phyloP scores from a whole-genome alignment of 1,139 yeast species.

The Arxiozyma telluris region DNA sequence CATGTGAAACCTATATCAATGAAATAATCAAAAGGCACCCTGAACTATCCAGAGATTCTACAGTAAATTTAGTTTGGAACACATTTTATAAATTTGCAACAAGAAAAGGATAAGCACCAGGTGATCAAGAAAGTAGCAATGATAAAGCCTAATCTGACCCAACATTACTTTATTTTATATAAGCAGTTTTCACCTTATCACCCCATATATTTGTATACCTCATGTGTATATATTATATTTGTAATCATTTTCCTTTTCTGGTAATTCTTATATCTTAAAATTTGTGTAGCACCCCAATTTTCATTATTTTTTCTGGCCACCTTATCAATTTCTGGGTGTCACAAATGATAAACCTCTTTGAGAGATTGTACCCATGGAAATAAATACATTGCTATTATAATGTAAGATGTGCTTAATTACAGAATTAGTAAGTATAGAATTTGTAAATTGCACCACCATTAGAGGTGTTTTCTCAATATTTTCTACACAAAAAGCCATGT shows the following conservation, averaged over 20 bases:
- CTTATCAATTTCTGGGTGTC: neutral
- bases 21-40: conserved; percentile 16
- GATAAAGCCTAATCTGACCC: no score
- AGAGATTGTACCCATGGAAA: neutral
- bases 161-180: no score
- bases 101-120: neutral
- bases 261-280: neutral
- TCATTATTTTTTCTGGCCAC: no score
- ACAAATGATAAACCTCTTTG: neutral
- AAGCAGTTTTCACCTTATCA: neutral
- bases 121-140: no score
- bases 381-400: neutral
- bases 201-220: neutral
- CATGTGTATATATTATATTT: neutral
- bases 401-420: neutral
- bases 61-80: conserved; percentile 32
- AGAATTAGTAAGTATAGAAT: neutral
- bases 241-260: neutral
- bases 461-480: no score
- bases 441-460: no score
- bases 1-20: conserved; percentile 24
- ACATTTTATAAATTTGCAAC: conserved; percentile 35
- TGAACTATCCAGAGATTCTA: conserved; percentile 29
- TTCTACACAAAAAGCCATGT: no score
- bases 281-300: neutral